Evolutionary conservation across 2,329 filamentous ascomycete genomes (phyloP).

Genomic region (Acrodontium crateriforme): DNA sequence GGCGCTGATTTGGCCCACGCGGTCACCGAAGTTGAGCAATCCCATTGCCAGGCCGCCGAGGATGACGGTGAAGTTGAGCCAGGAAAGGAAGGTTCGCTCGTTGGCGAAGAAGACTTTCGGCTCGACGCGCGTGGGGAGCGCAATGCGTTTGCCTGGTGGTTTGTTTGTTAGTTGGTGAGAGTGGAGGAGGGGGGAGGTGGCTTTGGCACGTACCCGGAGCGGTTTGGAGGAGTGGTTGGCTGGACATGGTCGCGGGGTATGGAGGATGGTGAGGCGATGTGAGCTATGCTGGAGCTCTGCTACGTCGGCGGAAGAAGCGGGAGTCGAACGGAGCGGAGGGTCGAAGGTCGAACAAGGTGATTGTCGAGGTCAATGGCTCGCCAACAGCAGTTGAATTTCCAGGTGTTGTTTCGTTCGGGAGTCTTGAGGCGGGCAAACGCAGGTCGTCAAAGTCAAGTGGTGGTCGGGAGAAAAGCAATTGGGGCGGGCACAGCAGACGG

Average conservation of each 20-base stretch:
- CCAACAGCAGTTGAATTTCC: no score
- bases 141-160: conserved; percentile 79
- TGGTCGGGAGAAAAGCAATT: no score
- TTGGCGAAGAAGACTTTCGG: conserved; percentile 99
- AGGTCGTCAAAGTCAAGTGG: no score
- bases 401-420: no score
- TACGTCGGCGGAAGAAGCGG: no score
- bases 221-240: conserved; percentile 88
- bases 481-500: no score
- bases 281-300: no score
- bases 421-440: no score
- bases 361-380: no score
- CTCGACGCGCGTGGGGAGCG: conserved; percentile 92
- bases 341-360: no score
- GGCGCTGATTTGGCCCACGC: conserved; percentile 82
- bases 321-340: no score
- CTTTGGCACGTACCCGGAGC: conserved; percentile 55
- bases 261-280: no score
- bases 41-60: conserved; percentile 92
- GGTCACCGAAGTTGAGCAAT: conserved; percentile 95
- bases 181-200: neutral
- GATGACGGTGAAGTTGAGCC: conserved; percentile 99
- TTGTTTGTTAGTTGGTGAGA: conserved; percentile 6
- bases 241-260: conserved; percentile 93
- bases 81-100: conserved; percentile 96